Conservation (phyloP, 805 yeast species). For the Metschnikowia orientalis region DNA sequence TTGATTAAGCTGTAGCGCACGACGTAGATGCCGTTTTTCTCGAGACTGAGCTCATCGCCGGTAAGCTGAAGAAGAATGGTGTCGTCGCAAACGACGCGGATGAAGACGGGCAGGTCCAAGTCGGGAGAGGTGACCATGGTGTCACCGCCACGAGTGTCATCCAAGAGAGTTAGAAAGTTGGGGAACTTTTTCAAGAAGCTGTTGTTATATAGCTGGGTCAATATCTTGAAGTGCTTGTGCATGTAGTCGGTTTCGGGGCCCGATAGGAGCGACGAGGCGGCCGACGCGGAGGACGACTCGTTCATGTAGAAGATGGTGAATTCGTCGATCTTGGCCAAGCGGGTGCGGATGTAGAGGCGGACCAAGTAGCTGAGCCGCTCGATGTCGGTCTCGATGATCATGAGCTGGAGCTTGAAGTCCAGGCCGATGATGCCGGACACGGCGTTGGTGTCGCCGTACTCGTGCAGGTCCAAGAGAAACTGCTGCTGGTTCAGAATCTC, state of each 20-base stretch:
- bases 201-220: slow-evolving; percentile 60
- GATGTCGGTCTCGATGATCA: slow-evolving; percentile 86
- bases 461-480: slow-evolving; percentile 70
- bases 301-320: slow-evolving; percentile 57
- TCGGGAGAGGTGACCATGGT: slow-evolving; percentile 82
- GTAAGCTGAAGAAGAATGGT: slow-evolving; percentile 26
- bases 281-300: slow-evolving; percentile 14
- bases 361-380: slow-evolving; percentile 80
- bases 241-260: slow-evolving; percentile 61
- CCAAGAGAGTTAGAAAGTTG: slow-evolving; percentile 61
- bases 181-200: slow-evolving; percentile 70
- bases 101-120: slow-evolving; percentile 70
- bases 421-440: slow-evolving; percentile 22
- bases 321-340: slow-evolving; percentile 72
- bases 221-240: slow-evolving; percentile 58
- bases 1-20: slow-evolving; percentile 53
- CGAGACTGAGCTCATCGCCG: slow-evolving; percentile 28
- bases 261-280: slow-evolving; percentile 36
- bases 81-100: slow-evolving; percentile 47
- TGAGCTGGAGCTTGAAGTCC: slow-evolving; percentile 70
- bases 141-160: slow-evolving; percentile 57
- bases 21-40: slow-evolving; percentile 66
- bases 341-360: slow-evolving; percentile 74
- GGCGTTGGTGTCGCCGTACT: slow-evolving; percentile 55
- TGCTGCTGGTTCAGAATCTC: slow-evolving; percentile 70